A percentile compares a stretch with the other conserved stretches of the same genome.
Evolutionary conservation across 73 alveolate genomes (phyloP).

Genomic region (Stentor roeselii): DNA sequence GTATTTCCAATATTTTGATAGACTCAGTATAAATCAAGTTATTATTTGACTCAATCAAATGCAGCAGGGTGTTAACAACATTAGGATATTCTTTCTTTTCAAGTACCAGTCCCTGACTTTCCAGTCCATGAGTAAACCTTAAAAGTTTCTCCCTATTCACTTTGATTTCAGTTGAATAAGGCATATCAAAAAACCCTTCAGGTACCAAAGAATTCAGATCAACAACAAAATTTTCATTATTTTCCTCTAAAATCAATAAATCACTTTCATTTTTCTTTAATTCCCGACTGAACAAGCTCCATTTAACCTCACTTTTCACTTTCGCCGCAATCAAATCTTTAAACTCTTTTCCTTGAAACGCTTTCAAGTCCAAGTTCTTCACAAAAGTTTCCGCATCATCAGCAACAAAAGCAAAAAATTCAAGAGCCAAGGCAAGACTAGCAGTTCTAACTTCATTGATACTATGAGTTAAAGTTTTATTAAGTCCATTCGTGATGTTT

Average conservation of each 20-base stretch:
- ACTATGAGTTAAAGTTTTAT: background rate
- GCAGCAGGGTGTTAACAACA: background rate
- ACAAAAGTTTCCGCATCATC: background rate
- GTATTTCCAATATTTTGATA: background rate
- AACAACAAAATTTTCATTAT: background rate
- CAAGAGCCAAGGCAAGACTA: background rate
- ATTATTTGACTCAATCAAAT: background rate
- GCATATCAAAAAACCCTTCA: conserved; percentile 15
- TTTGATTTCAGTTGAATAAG: conserved; percentile 12
- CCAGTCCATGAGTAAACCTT: background rate
- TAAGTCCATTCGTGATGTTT: background rate
- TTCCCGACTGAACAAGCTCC: background rate
- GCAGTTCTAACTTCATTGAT: conserved; percentile 15
- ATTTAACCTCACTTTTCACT: background rate
- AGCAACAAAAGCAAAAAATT: background rate
- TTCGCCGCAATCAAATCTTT: background rate
- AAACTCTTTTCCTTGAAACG: conserved; percentile 5
- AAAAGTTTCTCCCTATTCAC: background rate
- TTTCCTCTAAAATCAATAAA: background rate
- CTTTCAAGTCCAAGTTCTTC: background rate
- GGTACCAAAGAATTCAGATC: conserved; percentile 1
- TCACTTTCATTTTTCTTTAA: conserved; percentile 1
- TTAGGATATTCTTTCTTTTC: conserved; percentile 19
- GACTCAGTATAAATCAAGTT: background rate
- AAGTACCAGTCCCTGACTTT: background rate